Evolutionary conservation across 345 rosid species (phyloP), one percentile per base, ranked within the genome.

Genomic region (Boechera stricta): DNA sequence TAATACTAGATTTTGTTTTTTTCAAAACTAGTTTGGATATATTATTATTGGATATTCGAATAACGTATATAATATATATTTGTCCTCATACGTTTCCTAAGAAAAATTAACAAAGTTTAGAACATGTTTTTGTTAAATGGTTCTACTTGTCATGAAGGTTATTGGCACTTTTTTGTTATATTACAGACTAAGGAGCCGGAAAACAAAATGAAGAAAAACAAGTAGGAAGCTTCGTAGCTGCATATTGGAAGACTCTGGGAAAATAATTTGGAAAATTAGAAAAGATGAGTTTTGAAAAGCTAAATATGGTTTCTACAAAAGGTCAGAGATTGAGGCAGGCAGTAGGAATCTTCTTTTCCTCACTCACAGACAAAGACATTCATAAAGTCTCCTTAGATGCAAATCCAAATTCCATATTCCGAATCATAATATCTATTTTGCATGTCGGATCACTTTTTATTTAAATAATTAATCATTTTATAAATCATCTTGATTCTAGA

Each of bases 221-320:
- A 36, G 38, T 15, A 72, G 52, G 76, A 72, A 72, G 61, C 76
- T 62, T 72, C 76, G 12, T 61, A 49, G 1, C 31, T 31, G 29
- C 29, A 64, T 73, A 41, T 28, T 28, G 32, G 53, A 73, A 26
- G 52, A 61, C 52, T 61, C 38, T 41, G 2, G 18, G 21, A 5
- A 49, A 51, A 28, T 6, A 62, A 36, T 33, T 48, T 60, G 60
- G 54, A 29, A 53, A 62, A 13, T 10, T 32, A 48, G 47, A 33
- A 38, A 59, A 35, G 0, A 31, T 16, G 33, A 33, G 35, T 35
- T 51, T 36, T 67, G 35, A 52, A 36, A 71, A 45, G 47, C n/a
- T 26, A 15, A 38, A 62, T 4, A 28, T 48, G 49, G 67, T 60
- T 72, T 52, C 35, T 49, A 61, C 32, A 38, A 72, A 52, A 73